A percentile compares a stretch with the other conserved stretches of the same genome.
Evolutionary conservation across 169 alveolate genomes (phyloP).

Genomic region (Eimeria sp.): DNA sequence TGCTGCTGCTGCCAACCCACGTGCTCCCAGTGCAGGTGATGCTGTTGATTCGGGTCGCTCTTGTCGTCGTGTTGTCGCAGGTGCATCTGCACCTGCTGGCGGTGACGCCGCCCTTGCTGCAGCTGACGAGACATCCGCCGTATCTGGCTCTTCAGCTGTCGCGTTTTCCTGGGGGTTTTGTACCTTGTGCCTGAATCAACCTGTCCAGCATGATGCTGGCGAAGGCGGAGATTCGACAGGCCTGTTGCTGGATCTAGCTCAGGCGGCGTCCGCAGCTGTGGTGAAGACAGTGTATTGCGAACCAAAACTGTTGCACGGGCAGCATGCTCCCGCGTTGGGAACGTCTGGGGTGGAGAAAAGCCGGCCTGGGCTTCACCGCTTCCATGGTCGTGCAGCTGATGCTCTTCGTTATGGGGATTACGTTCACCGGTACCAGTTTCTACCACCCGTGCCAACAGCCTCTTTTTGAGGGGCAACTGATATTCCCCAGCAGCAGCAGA

Average conservation of each 20-base stretch:
- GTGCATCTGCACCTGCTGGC: constrained; percentile 10
- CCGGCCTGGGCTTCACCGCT: background rate
- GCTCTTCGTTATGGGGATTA: background rate
- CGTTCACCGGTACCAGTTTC: background rate
- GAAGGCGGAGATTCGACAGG: background rate
- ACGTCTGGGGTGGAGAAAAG: background rate
- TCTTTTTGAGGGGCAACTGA: background rate
- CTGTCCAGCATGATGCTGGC: background rate
- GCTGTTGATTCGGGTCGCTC: background rate
- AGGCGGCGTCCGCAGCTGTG: background rate
- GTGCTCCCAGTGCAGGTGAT: background rate
- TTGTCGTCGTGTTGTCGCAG: background rate
- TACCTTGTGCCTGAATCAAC: background rate
- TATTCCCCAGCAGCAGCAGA: background rate
- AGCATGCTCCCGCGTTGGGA: background rate
- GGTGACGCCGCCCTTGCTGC: background rate
- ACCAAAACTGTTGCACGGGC: too few species aligned
- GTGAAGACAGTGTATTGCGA: background rate
- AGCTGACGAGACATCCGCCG: constrained; percentile 7
- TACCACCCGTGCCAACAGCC: background rate
- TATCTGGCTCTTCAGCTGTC: background rate
- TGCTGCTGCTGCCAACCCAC: background rate
- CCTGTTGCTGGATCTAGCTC: background rate
- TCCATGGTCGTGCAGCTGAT: background rate
- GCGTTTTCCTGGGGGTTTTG: background rate